Evolutionary conservation across 2,329 filamentous ascomycete species (phyloP).

Genomic region (Berkeleyomyces basicola): DNA sequence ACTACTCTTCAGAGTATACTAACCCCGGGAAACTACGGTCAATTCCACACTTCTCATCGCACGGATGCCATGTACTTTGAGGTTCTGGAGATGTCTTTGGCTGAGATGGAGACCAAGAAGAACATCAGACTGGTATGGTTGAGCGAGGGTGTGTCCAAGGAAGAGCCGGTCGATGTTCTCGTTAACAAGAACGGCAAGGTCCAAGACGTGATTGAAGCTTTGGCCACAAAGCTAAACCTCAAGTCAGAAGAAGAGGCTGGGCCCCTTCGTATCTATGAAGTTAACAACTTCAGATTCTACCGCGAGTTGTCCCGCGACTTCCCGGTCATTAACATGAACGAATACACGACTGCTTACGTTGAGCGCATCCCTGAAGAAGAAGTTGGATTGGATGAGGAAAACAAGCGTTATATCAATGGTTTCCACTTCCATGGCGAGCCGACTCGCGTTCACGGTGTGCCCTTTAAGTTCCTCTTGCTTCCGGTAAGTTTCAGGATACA

Average conservation of each 20-base stretch:
- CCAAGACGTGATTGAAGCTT: slow-evolving; percentile 55
- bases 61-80: slow-evolving; percentile 79
- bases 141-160: slow-evolving; percentile 79
- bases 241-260: slow-evolving; percentile 54
- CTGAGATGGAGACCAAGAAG: slow-evolving; percentile 88
- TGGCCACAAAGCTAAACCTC: slow-evolving; percentile 69
- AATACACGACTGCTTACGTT: slow-evolving; percentile 68
- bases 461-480: slow-evolving; percentile 77
- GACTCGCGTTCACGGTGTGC: slow-evolving; percentile 67
- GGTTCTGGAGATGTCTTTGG: slow-evolving; percentile 81
- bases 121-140: slow-evolving; percentile 68
- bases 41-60: slow-evolving; percentile 53
- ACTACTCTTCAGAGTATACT: slow-evolving; percentile 67
- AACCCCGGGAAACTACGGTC: slow-evolving; percentile 50
- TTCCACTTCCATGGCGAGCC: slow-evolving; percentile 91
- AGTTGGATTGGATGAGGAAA: slow-evolving; percentile 30
- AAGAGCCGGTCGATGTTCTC: slow-evolving; percentile 69
- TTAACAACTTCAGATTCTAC: slow-evolving; percentile 66
- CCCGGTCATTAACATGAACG: slow-evolving; percentile 65
- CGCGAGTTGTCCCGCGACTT: slow-evolving; percentile 57
- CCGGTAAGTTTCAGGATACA: slow-evolving; percentile 37
- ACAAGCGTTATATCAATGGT: slow-evolving; percentile 50
- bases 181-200: slow-evolving; percentile 75
- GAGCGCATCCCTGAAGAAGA: slow-evolving; percentile 67
- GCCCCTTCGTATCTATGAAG: slow-evolving; percentile 67